Percentiles rank a stretch among this genome's conserved stretches.
Conservation (phyloP, 2,329 filamentous ascomycete genomes). For the Diaporthe vexans region DNA sequence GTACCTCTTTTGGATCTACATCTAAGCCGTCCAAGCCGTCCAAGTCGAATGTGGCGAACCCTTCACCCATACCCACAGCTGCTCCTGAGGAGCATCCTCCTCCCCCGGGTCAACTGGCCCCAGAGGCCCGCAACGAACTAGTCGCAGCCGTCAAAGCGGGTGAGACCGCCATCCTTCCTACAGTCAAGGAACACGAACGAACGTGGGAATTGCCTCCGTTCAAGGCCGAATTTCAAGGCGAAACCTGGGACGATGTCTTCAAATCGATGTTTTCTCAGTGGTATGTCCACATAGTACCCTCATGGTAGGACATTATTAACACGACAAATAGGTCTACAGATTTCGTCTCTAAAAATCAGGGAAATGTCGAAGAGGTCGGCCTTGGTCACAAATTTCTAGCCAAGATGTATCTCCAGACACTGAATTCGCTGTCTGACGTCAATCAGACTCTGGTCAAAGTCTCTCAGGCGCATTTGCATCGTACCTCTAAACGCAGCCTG, state of each 20-base stretch:
- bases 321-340: slow-evolving; percentile 3
- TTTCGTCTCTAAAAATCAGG: slow-evolving; percentile 35
- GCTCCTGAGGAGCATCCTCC: not conserved
- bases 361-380: slow-evolving; percentile 30
- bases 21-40: slow-evolving; percentile 22
- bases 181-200: slow-evolving; percentile 4
- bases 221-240: slow-evolving; percentile 36
- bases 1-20: slow-evolving; percentile 40
- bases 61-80: slow-evolving; percentile 2
- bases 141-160: slow-evolving; percentile 24
- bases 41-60: not conserved
- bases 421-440: not conserved
- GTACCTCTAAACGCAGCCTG: slow-evolving; percentile 8
- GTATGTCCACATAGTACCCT: not conserved
- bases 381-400: slow-evolving; percentile 23
- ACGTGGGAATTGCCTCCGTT: slow-evolving; percentile 31
- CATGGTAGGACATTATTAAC: not conserved
- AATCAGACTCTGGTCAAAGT: slow-evolving; percentile 4
- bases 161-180: not conserved
- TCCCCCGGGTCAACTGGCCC: slow-evolving; percentile 21
- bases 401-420: not conserved
- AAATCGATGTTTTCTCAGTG: slow-evolving; percentile 36
- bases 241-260: slow-evolving; percentile 38
- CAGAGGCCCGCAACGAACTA: slow-evolving; percentile 28
- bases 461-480: slow-evolving; percentile 10